A percentile compares a stretch with the other conserved stretches of the same genome.
Evolutionary conservation across 2,329 filamentous ascomycete species (phyloP).

Genomic region (Claviceps monticola): DNA sequence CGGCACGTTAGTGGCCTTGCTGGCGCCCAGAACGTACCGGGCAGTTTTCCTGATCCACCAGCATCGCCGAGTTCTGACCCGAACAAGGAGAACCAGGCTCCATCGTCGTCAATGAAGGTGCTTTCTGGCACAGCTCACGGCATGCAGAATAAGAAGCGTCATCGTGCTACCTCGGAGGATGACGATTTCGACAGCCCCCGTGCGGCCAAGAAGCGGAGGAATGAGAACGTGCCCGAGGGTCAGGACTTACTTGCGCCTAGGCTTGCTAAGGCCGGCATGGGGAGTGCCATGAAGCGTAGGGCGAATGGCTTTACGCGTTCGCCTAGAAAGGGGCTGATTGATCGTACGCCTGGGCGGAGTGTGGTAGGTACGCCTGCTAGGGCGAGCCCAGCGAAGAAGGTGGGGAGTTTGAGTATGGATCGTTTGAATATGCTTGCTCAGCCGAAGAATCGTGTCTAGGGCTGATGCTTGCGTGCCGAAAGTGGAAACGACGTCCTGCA

Average conservation of each 20-base stretch:
- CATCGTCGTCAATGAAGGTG: slow-evolving; percentile 19
- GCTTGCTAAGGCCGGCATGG: slow-evolving; percentile 23
- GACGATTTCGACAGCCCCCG: slow-evolving; percentile 38
- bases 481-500: slow-evolving; percentile 1
- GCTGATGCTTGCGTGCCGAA: not conserved
- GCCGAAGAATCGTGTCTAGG: slow-evolving; percentile 42
- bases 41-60: slow-evolving; percentile 33
- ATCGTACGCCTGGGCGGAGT: slow-evolving; percentile 7
- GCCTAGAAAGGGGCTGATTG: slow-evolving; percentile 12
- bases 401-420: slow-evolving; percentile 37
- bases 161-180: slow-evolving; percentile 42
- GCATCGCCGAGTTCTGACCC: slow-evolving; percentile 19
- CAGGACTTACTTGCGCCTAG: slow-evolving; percentile 39
- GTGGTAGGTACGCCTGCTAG: slow-evolving; percentile 14
- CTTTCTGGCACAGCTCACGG: slow-evolving; percentile 43
- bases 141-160: slow-evolving; percentile 52
- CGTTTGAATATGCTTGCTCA: slow-evolving; percentile 47
- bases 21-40: slow-evolving; percentile 35
- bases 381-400: slow-evolving; percentile 38
- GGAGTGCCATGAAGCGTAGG: slow-evolving; percentile 23
- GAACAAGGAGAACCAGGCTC: slow-evolving; percentile 43
- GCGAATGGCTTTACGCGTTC: slow-evolving; percentile 19
- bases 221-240: slow-evolving; percentile 33
- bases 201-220: slow-evolving; percentile 45
- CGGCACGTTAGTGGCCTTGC: slow-evolving; percentile 44